Evolutionary conservation across 140 eudicot genomes (phyloP).

Genomic region (Flaveria floridana): DNA sequence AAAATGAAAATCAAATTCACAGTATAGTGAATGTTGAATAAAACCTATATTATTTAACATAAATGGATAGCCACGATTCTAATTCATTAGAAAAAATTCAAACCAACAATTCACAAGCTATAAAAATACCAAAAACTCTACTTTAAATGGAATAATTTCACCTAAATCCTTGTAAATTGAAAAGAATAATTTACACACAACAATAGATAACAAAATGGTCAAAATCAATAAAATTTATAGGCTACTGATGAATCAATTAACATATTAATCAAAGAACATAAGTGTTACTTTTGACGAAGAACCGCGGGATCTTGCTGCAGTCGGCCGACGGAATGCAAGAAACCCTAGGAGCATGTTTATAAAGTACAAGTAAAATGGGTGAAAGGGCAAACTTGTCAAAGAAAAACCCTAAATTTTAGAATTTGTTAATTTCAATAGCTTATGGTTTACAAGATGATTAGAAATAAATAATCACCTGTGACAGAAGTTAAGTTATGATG

Average conservation of each 20-base stretch:
- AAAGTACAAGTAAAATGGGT: background rate
- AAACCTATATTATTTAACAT: background rate
- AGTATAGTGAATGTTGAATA: background rate
- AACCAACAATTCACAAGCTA: background rate
- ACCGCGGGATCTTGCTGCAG: slow-evolving; percentile 5
- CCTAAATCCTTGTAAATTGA: background rate
- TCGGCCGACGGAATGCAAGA: slow-evolving; percentile 5
- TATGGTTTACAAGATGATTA: too few species aligned
- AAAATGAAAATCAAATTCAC: background rate
- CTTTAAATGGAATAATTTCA: background rate
- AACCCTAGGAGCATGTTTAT: slow-evolving; percentile 9
- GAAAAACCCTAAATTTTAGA: slow-evolving; percentile 7
- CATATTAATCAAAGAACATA: background rate
- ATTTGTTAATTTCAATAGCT: too few species aligned
- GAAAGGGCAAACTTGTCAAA: slow-evolving; percentile 13
- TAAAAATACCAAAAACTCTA: background rate
- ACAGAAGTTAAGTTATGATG: too few species aligned
- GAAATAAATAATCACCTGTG: too few species aligned
- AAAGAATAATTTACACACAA: background rate
- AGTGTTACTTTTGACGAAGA: slow-evolving; percentile 4
- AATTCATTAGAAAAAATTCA: background rate
- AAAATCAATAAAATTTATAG: background rate
- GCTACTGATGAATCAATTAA: background rate
- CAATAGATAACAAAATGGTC: background rate
- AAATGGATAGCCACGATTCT: background rate